phyloP scores from a whole-genome alignment of 1,284 basidiomycete genomes.

The Pyrrhoderma noxium region DNA sequence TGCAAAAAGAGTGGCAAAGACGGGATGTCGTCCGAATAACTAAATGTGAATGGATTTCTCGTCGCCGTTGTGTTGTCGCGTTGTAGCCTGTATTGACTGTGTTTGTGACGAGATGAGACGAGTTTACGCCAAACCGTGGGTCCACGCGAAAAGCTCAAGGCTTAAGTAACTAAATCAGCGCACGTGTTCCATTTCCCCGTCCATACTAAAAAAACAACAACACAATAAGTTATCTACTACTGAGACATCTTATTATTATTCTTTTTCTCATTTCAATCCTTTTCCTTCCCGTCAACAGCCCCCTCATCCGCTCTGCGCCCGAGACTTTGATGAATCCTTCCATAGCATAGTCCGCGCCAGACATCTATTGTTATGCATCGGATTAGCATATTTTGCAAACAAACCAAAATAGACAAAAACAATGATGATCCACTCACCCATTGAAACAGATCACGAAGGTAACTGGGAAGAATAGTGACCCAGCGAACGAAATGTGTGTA shows the following conservation, averaged over 20 bases:
- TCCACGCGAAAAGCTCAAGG: too few relatives aligned
- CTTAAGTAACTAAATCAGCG: too few relatives aligned
- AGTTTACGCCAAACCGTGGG: too few relatives aligned
- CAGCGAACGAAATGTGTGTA: constrained; percentile 56
- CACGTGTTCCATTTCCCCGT: too few relatives aligned
- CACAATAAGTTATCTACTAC: too few relatives aligned
- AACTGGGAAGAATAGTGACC: constrained; percentile 58
- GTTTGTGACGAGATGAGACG: neutral
- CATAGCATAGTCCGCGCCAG: constrained; percentile 43
- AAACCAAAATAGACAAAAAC: neutral
- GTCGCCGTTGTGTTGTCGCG: neutral
- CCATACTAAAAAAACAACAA: too few relatives aligned
- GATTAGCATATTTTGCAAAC: too few relatives aligned
- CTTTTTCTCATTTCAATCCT: neutral
- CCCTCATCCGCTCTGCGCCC: constrained; percentile 36
- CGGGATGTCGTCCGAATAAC: too few relatives aligned
- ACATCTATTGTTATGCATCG: constrained; percentile 26
- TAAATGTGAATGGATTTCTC: too few relatives aligned
- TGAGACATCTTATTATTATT: too few relatives aligned
- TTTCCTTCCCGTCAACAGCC: neutral
- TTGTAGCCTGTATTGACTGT: neutral
- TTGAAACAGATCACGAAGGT: constrained; percentile 61
- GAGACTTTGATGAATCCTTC: constrained; percentile 41
- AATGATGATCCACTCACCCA: constrained; percentile 42
- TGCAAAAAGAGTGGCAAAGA: neutral